Evolutionary conservation across 345 rosid genomes (phyloP).

Genomic region (Toxicodendron radicans): DNA sequence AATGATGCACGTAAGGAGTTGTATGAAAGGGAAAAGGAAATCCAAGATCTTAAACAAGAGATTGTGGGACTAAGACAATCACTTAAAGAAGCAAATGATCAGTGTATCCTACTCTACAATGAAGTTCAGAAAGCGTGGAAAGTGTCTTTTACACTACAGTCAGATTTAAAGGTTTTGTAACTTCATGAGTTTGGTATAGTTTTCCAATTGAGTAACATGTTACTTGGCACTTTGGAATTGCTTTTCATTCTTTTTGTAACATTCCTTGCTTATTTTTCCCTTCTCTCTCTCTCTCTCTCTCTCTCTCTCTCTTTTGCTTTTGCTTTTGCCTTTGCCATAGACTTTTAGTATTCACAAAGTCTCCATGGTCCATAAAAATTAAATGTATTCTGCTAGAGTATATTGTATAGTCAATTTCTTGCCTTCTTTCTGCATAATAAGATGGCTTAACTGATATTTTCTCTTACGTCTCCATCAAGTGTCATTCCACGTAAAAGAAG

Average conservation of each 20-base stretch:
- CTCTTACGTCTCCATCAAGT: neutral
- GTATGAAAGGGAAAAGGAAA: conserved; percentile 81
- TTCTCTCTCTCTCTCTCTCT: neutral
- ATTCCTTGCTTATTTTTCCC: conserved; percentile 13
- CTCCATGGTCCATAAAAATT: neutral
- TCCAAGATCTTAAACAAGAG: conserved; percentile 81
- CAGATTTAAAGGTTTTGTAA: conserved; percentile 83
- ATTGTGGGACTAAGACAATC: conserved; percentile 64
- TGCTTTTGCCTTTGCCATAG: neutral
- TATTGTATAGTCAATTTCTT: neutral
- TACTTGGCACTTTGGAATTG: conserved; percentile 2
- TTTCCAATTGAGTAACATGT: conserved; percentile 13
- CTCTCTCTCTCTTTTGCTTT: too few species aligned
- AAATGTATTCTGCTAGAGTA: neutral
- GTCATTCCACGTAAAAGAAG: neutral
- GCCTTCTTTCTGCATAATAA: neutral
- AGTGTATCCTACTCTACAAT: conserved; percentile 79
- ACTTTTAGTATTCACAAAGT: neutral
- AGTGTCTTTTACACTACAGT: conserved; percentile 84
- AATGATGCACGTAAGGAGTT: conserved; percentile 87
- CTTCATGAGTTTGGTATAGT: conserved; percentile 26
- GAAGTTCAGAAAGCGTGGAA: conserved; percentile 99
- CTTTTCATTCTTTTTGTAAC: conserved; percentile 4
- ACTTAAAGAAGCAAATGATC: conserved; percentile 90
- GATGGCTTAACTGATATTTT: neutral